Evolutionary conservation across 257 asterid genomes (phyloP).

Genomic region (Petunia axillaris): DNA sequence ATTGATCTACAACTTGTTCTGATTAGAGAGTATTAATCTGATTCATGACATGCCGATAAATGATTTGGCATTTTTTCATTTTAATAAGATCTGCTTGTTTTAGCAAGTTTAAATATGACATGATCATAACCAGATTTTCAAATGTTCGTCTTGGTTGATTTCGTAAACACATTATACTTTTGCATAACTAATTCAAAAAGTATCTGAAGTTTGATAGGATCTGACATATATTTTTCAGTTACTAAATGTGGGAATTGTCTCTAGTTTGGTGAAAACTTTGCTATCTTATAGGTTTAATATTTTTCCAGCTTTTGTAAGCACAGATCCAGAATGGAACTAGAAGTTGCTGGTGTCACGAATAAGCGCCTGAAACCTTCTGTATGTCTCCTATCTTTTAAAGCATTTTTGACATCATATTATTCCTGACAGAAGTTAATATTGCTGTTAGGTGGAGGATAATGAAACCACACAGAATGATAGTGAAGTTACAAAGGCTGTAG

Average conservation of each 20-base stretch:
- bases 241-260: conserved; percentile 11
- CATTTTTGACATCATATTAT: conserved; percentile 28
- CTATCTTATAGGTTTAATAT: not conserved
- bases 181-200: not conserved
- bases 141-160: not conserved
- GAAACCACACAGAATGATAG: conserved; percentile 43
- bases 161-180: not conserved
- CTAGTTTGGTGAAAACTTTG: not conserved
- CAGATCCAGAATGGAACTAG: conserved; percentile 54
- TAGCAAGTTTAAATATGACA: not conserved
- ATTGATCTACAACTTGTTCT: not conserved
- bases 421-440: conserved; percentile 14
- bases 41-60: too few relatives aligned
- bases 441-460: conserved; percentile 43
- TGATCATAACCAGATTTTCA: not conserved
- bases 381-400: conserved; percentile 37
- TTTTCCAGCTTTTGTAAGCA: not conserved
- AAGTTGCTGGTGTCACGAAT: conserved; percentile 36
- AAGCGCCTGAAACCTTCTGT: conserved; percentile 69
- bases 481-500: conserved; percentile 41
- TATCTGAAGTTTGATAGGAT: not conserved
- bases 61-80: not conserved
- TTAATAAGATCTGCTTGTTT: not conserved
- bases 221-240: not conserved
- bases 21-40: not conserved